Conservation (phyloP, 495 filamentous ascomycete genomes). For the Neurospora terricola region DNA sequence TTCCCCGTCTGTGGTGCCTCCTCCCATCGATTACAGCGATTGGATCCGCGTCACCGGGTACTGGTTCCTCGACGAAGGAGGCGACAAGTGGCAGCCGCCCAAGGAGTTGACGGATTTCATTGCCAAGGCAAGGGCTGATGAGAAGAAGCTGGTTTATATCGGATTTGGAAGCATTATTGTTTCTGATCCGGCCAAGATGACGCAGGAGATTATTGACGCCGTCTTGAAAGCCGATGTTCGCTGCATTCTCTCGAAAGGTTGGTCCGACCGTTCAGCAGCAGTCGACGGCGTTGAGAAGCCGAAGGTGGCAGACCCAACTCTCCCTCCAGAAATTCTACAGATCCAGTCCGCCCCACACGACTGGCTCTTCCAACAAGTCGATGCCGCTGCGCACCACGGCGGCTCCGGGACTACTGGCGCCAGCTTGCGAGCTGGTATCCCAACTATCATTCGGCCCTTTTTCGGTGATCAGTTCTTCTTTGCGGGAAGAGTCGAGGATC, state of each 20-base stretch:
- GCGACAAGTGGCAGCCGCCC: conserved; percentile 61
- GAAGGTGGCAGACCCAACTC: conserved; percentile 44
- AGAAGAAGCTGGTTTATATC: conserved; percentile 91
- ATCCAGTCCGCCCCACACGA: conserved; percentile 92
- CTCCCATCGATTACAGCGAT: conserved; percentile 90
- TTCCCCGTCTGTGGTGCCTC: conserved; percentile 81
- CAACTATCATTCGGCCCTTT: conserved; percentile 92
- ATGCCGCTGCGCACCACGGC: conserved; percentile 90
- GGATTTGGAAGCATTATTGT: conserved; percentile 96
- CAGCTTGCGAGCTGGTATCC: conserved; percentile 81
- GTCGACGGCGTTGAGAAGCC: conserved; percentile 26
- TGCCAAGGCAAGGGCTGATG: conserved; percentile 60
- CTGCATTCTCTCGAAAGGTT: conserved; percentile 96
- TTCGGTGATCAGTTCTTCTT: conserved; percentile 99
- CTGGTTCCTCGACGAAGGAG: conserved; percentile 86
- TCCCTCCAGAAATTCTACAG: conserved; percentile 74
- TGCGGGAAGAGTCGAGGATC: conserved; percentile 75
- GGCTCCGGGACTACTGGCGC: conserved; percentile 94
- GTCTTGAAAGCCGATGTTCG: conserved; percentile 87
- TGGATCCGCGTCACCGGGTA: conserved; percentile 97
- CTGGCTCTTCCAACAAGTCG: conserved; percentile 91
- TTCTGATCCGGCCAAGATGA: conserved; percentile 79
- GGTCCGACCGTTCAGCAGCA: conserved; percentile 67
- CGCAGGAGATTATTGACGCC: conserved; percentile 79
- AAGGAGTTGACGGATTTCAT: conserved; percentile 73